Base-by-base conservation (phyloP, 305 asterid genomes). In the Salvia sclarea region DNA sequence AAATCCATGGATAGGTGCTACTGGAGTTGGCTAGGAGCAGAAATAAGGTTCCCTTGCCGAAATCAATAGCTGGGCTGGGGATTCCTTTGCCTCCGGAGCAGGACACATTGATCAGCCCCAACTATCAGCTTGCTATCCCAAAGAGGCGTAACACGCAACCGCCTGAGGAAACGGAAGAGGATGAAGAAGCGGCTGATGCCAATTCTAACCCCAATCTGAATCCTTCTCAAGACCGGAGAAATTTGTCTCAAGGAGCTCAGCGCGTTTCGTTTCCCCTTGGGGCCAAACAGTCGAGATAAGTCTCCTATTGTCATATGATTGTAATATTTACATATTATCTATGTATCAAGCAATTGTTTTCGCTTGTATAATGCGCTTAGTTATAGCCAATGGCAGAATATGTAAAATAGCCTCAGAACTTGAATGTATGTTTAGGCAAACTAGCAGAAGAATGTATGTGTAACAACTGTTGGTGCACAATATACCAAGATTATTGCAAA, bases 1-100 rank as follows among this genome's bases (percentile, higher is more conserved):
- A 33, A 55, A 47, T 12, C 45, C 13, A 2, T 69, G 30, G 13
- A 10, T 71, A 83, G 98, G 95, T 88, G 77, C 84, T 92, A 14
- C 73, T 90, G 68, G 98, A 92, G 81, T 79, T 92, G 78, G 97
- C 97, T 50, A 80, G 86, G 76, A 90, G 80, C 81, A 88, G 91
- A 73, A 92, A 92, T 79, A 90, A 88, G 81, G 78, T 71, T 37
- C 95, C 95, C 0, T 71, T 90, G 74, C 98, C 98, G 0, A 90
- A 85, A 75, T 81, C 95, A 21, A 69, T 88, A 38, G 66, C 83
- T 3, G 83, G 84, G 45, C 66, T 80, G 3, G 97, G 90, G 61
- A 79, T 92, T 43, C 85, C 95, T 10, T 81, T 90, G 53, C 98
- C 97, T 66, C 92, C 97, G 6, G 91, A 88, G 2, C 82, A 84